Conservation (phyloP, 805 yeast genomes). For the Schizosaccharomyces japonicus region DNA sequence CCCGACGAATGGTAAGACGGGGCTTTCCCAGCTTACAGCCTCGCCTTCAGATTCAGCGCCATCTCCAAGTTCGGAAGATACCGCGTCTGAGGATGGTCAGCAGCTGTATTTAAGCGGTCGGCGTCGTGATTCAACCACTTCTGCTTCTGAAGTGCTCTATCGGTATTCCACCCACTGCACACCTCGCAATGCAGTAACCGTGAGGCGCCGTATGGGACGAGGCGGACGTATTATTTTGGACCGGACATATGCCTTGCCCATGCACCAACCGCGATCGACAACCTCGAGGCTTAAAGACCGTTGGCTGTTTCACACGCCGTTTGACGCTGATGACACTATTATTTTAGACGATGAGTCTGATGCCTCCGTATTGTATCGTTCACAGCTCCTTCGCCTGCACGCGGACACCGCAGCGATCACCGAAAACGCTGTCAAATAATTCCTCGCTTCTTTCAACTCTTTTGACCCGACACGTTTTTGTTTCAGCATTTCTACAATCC, state of each 20-base stretch:
- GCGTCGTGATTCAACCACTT: no score
- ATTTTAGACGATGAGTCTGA: conserved; percentile 1
- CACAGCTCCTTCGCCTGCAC: neutral
- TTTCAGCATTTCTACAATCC: no score
- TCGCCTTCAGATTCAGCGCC: no score
- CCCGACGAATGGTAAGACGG: neutral
- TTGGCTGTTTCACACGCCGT: neutral
- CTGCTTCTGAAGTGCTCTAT: no score
- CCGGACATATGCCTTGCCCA: conserved; percentile 17
- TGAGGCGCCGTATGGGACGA: conserved; percentile 42
- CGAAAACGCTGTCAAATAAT: no score
- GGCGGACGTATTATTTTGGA: conserved; percentile 49
- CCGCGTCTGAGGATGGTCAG: neutral
- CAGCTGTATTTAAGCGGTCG: no score
- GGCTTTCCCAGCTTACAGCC: neutral
- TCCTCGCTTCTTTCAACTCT: no score
- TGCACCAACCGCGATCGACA: neutral
- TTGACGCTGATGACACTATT: conserved; percentile 2
- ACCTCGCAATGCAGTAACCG: conserved; percentile 22
- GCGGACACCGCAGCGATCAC: no score
- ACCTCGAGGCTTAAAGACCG: neutral
- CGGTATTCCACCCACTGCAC: neutral
- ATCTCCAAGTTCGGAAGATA: neutral
- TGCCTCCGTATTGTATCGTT: neutral
- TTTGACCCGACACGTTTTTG: no score